Conservation (phyloP, 2,329 filamentous ascomycete species). For the Pyrenochaeta sp. region DNA sequence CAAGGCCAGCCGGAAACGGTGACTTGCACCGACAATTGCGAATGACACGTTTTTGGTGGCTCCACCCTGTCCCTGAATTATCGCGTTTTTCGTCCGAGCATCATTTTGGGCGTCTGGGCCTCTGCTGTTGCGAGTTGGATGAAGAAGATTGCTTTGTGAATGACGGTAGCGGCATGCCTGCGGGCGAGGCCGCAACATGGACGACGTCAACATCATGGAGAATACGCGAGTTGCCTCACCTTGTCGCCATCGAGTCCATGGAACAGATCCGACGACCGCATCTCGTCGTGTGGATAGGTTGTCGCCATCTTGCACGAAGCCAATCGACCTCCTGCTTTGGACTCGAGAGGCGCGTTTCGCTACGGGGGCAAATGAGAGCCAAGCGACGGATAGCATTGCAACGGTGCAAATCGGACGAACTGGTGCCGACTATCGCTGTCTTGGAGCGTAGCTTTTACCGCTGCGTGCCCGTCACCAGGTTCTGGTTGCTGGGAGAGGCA, state of each 20-base stretch:
- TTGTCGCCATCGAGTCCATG: neutral
- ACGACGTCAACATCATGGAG: neutral
- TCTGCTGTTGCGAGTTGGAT: neutral
- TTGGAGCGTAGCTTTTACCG: no score
- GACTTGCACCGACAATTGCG: conserved; percentile 6
- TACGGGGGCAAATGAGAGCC: neutral
- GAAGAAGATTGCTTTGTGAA: neutral
- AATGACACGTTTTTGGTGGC: conserved; percentile 1
- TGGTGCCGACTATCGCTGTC: no score
- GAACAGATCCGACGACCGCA: neutral
- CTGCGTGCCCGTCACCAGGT: no score
- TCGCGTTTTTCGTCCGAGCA: conserved; percentile 15
- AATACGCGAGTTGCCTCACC: no score
- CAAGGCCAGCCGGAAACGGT: conserved; percentile 5
- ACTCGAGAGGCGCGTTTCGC: neutral
- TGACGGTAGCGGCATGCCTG: neutral
- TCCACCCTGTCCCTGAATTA: conserved; percentile 9
- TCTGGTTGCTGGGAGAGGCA: no score
- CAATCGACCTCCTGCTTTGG: neutral
- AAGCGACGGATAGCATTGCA: neutral
- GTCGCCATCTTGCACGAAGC: neutral
- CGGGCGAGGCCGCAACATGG: neutral
- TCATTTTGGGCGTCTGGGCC: neutral
- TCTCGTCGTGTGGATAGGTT: neutral
- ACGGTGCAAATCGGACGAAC: no score